Percentiles rank a stretch among this genome's conserved stretches.
phyloP scores from a whole-genome alignment of 768 basidiomycete species.

The Macrolepiota dolichaula region DNA sequence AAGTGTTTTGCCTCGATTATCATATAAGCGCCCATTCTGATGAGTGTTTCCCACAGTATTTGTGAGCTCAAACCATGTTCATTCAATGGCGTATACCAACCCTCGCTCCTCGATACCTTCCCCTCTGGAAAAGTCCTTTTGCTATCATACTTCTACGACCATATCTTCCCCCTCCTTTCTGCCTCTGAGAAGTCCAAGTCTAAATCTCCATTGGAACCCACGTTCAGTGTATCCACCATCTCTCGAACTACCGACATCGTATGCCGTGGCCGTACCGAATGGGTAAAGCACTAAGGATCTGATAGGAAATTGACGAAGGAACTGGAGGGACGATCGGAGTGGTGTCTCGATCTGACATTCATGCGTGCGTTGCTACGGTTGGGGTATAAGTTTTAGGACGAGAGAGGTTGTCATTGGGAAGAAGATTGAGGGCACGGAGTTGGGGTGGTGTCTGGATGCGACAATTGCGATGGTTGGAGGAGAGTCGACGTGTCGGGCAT shows the following conservation, averaged over 20 bases:
- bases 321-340: constrained; percentile 82
- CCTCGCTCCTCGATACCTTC: constrained; percentile 86
- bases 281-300: constrained; percentile 47
- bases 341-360: constrained; percentile 94
- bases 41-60: constrained; percentile 41
- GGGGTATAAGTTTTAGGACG: constrained; percentile 85
- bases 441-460: constrained; percentile 92
- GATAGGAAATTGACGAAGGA: constrained; percentile 46
- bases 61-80: constrained; percentile 93
- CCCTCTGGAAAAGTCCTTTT: constrained; percentile 80
- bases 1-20: constrained; percentile 28
- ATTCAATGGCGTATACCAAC: constrained; percentile 97
- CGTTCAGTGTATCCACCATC: constrained; percentile 54
- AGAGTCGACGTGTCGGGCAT: constrained; percentile 51
- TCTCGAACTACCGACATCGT: constrained; percentile 63
- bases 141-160: constrained; percentile 98
- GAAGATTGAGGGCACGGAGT: constrained; percentile 82
- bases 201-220: constrained; percentile 12
- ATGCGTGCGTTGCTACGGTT: constrained; percentile 85
- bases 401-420: constrained; percentile 80
- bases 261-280: constrained; percentile 64
- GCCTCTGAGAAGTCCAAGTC: constrained; percentile 13
- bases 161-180: constrained; percentile 72
- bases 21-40: not conserved
- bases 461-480: constrained; percentile 70